phyloP scores from a whole-genome alignment of 176 grass and related monocot genomes.

The Bonia amplexicaulis region DNA sequence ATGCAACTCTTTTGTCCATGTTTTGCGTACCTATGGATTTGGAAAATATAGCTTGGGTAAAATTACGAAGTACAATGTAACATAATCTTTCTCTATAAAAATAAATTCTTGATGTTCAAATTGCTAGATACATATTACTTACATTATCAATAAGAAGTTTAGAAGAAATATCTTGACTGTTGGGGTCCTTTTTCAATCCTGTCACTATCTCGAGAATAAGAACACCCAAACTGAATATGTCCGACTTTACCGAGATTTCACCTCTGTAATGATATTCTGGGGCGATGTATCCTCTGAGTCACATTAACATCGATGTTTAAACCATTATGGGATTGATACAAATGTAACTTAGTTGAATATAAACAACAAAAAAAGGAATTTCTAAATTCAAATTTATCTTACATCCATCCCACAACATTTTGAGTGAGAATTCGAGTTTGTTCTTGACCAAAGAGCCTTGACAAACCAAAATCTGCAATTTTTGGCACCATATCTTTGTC shows the following conservation, averaged over 20 bases:
- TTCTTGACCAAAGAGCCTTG: constrained; percentile 26
- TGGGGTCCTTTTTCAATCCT: constrained; percentile 3
- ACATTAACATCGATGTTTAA: neutral
- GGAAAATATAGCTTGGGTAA: neutral
- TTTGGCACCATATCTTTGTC: constrained; percentile 23
- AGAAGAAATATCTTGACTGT: constrained; percentile 18
- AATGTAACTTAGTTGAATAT: neutral
- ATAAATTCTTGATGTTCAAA: neutral
- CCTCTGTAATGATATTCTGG: constrained; percentile 32
- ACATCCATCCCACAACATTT: constrained; percentile 34
- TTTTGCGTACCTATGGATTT: neutral
- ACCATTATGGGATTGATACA: neutral
- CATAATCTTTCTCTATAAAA: neutral
- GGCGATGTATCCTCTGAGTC: constrained; percentile 29
- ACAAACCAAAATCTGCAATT: constrained; percentile 34
- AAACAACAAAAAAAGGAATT: neutral
- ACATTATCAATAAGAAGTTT: constrained; percentile 10
- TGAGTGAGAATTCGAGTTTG: constrained; percentile 11
- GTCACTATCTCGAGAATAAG: constrained; percentile 27
- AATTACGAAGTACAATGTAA: neutral
- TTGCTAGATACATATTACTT: neutral
- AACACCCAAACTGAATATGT: constrained; percentile 36
- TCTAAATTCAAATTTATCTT: neutral
- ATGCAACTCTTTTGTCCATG: neutral
- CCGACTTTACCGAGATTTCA: constrained; percentile 30